phyloP scores from a whole-genome alignment of 257 asterid genomes.

The Capsicum baccatum region DNA sequence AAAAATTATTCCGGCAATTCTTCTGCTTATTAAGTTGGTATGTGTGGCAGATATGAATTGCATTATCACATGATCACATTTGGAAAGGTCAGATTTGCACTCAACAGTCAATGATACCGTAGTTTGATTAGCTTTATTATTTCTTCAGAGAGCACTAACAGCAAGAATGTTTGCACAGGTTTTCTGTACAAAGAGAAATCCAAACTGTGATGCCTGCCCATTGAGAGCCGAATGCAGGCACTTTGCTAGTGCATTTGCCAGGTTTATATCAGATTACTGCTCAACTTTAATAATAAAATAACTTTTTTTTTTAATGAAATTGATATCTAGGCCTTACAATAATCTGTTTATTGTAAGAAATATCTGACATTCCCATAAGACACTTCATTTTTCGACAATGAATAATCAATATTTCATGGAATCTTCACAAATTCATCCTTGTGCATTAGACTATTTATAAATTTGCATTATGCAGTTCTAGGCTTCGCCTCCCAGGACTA shows the following conservation, averaged over 20 bases:
- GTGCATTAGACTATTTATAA: constrained; percentile 7
- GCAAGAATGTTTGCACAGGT: constrained; percentile 35
- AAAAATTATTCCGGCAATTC: neutral
- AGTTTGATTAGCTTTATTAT: neutral
- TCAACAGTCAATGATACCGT: neutral
- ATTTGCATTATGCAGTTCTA: constrained; percentile 41
- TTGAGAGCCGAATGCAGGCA: constrained; percentile 56
- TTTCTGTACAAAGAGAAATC: constrained; percentile 57
- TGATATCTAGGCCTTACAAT: constrained; percentile 7
- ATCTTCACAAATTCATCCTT: neutral
- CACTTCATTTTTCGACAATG: constrained; percentile 1
- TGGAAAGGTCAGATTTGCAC: constrained; percentile 54
- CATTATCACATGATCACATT: constrained; percentile 62
- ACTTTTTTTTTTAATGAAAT: neutral
- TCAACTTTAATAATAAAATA: neutral
- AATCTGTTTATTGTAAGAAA: neutral
- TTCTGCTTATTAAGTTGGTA: constrained; percentile 28
- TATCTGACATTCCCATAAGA: constrained; percentile 5
- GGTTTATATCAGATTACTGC: constrained; percentile 43
- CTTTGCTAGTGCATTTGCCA: constrained; percentile 62
- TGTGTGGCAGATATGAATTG: constrained; percentile 48
- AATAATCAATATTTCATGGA: neutral
- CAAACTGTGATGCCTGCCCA: constrained; percentile 71
- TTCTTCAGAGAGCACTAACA: neutral
- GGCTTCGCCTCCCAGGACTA: constrained; percentile 42